A percentile compares a stretch with the other conserved stretches of the same genome.
Evolutionary conservation across 768 basidiomycete species (phyloP).

Genomic region (Hypholoma sublateritium): DNA sequence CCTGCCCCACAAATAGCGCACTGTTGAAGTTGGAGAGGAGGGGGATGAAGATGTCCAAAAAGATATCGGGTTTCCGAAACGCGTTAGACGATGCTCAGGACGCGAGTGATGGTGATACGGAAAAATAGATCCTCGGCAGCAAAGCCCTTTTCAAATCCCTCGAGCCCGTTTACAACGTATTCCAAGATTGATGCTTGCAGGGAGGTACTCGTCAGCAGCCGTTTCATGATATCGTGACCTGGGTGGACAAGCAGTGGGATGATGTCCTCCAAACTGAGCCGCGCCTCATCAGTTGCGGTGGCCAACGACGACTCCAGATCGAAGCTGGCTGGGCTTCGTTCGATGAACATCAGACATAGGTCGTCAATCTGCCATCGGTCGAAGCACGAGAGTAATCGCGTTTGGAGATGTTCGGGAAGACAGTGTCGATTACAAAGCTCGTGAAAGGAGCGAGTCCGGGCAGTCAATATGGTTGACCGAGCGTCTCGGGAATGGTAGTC

Average conservation of each 20-base stretch:
- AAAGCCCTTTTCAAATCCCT: constrained; percentile 70
- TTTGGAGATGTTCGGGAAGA: constrained; percentile 74
- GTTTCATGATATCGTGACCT: constrained; percentile 83
- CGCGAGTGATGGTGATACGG: constrained; percentile 72
- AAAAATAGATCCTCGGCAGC: constrained; percentile 73
- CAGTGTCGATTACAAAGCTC: constrained; percentile 86
- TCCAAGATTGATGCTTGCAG: constrained; percentile 75
- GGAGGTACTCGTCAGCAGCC: constrained; percentile 69
- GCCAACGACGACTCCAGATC: constrained; percentile 77
- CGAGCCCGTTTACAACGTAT: constrained; percentile 79
- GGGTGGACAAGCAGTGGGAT: constrained; percentile 72
- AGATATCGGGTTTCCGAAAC: constrained; percentile 84
- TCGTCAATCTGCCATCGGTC: constrained; percentile 87
- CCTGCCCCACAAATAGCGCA: constrained; percentile 48
- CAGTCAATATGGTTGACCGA: constrained; percentile 79
- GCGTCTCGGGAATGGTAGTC: constrained; percentile 72
- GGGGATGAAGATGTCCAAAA: constrained; percentile 85
- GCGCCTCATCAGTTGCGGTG: constrained; percentile 49
- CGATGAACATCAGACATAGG: constrained; percentile 80
- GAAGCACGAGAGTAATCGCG: constrained; percentile 74
- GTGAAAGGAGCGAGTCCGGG: constrained; percentile 83
- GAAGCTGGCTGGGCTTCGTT: constrained; percentile 79
- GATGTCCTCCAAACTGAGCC: constrained; percentile 51
- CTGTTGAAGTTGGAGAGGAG: constrained; percentile 62
- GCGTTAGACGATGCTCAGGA: constrained; percentile 79